Conservation (phyloP, 768 basidiomycete species). For the Boletus subparvulus region DNA sequence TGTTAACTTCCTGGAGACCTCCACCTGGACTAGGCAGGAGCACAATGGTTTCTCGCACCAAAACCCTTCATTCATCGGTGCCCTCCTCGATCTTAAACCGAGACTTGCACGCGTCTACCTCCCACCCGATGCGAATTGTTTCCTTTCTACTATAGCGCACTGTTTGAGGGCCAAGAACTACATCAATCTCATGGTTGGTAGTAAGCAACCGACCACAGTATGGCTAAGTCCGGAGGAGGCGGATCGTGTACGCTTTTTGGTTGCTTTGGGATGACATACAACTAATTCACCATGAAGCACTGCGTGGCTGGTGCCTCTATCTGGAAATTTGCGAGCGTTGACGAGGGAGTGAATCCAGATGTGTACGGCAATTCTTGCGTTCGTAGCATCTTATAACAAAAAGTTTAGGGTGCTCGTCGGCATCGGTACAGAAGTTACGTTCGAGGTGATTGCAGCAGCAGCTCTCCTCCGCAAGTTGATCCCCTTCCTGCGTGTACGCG, state of each 20-base stretch:
- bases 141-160: slow-evolving; percentile 80
- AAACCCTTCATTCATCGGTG: slow-evolving; percentile 83
- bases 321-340: slow-evolving; percentile 81
- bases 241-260: slow-evolving; percentile 44
- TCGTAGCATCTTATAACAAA: not conserved
- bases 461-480: slow-evolving; percentile 67
- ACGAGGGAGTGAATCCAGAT: slow-evolving; percentile 69
- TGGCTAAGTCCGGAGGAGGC: slow-evolving; percentile 79
- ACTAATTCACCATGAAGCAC: slow-evolving; percentile 44
- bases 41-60: slow-evolving; percentile 92
- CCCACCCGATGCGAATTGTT: slow-evolving; percentile 89
- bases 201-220: slow-evolving; percentile 79
- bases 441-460: slow-evolving; percentile 86
- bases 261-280: not conserved
- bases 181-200: slow-evolving; percentile 85
- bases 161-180: slow-evolving; percentile 84
- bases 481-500: slow-evolving; percentile 76
- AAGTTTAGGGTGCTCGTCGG: slow-evolving; percentile 69
- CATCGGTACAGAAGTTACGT: slow-evolving; percentile 84
- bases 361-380: slow-evolving; percentile 43
- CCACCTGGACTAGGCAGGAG: slow-evolving; percentile 82
- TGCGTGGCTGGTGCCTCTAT: slow-evolving; percentile 85
- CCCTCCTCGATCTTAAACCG: slow-evolving; percentile 78
- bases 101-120: slow-evolving; percentile 73
- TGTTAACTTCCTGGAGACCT: slow-evolving; percentile 86